Percentiles rank a stretch among this genome's conserved stretches.
Conservation (phyloP, 495 filamentous ascomycete species). For the Sphaerosporella brunnea region DNA sequence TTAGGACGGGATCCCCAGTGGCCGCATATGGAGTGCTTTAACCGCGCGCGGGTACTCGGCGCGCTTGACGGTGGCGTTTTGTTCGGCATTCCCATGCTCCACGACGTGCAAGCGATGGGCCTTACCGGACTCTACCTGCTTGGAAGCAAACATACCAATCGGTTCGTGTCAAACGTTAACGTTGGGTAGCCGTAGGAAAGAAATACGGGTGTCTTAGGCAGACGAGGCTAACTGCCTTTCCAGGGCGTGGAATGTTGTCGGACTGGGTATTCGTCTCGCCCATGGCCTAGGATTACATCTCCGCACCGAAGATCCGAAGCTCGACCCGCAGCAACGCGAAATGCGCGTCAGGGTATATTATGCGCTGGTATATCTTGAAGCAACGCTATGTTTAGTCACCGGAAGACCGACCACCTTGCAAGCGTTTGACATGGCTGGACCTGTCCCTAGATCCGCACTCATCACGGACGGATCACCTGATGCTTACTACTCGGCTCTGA, state of each 20-base stretch:
- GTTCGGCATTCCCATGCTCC: slow-evolving; percentile 16
- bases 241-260: slow-evolving; percentile 22
- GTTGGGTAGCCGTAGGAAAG: background rate
- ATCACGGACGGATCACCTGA: slow-evolving; percentile 6
- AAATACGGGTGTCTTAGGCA: too few species aligned
- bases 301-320: slow-evolving; percentile 4
- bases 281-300: slow-evolving; percentile 20
- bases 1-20: background rate
- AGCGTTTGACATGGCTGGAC: slow-evolving; percentile 8
- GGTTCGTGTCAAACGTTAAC: slow-evolving; percentile 5
- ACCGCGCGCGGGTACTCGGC: slow-evolving; percentile 19
- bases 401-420: slow-evolving; percentile 17
- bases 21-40: slow-evolving; percentile 14
- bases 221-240: too few species aligned
- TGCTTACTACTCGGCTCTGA: slow-evolving; percentile 12
- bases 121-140: slow-evolving; percentile 22
- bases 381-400: slow-evolving; percentile 16
- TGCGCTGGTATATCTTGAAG: slow-evolving; percentile 17
- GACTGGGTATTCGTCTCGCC: slow-evolving; percentile 19
- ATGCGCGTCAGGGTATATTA: slow-evolving; percentile 21
- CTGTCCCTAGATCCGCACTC: slow-evolving; percentile 8
- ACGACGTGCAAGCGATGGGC: slow-evolving; percentile 17
- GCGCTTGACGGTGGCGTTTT: slow-evolving; percentile 21
- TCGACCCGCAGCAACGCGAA: slow-evolving; percentile 4
- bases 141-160: slow-evolving; percentile 17